Base-by-base conservation (phyloP, 2,329 filamentous ascomycete species). In the Teratosphaeria destructans region DNA sequence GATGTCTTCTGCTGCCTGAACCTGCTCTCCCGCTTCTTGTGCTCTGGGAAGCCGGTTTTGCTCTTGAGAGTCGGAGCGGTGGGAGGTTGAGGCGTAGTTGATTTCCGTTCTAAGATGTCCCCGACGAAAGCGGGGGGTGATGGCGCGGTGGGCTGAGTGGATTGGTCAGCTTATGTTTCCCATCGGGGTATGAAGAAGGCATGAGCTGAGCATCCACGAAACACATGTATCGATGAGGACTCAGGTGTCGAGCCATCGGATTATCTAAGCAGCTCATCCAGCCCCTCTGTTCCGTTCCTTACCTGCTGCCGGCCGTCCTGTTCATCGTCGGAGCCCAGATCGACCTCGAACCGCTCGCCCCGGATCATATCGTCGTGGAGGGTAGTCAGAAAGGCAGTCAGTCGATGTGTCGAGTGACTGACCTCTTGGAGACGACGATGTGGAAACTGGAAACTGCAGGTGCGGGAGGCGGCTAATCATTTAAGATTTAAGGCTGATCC, bases 21-120 rank as follows among this genome's bases (percentile, higher is more conserved):
- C 1, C 87, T 82, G 1, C 91, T 96, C 64, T 49, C 34, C 19
- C 92, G 85, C 72, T 89, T 90, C 73, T 88, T 94, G 73, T 91
- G 92, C 60, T 86, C 84, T n/a, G 94, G 94, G 66, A 97, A 97
- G 1, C 94, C 94, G 57, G 68, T 74, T 23, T 79, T 76, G 10
- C 77, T 75, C 57, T 82, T 83, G 49, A 83, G 76, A 54, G 81
- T 80, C 14, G 87, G 85, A 10, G 85, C 82, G 47, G 79, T 79
- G 8, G 87, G 85, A 4, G 88, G 80, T 63, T 83, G 85, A 26
- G 84, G 79, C 14, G 67, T 74, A 14, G 78, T 74, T 29, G 82
- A 74, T 53, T 84, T 81, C 63, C 89, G 87, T 76, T 97, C 93
- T 68, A 88, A 81, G 63, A 97, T 85, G 66, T 96, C 92, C 59